Evolutionary conservation across 768 basidiomycete genomes (phyloP), one percentile per base, ranked within the genome.

Genomic region (Russula olivacea): DNA sequence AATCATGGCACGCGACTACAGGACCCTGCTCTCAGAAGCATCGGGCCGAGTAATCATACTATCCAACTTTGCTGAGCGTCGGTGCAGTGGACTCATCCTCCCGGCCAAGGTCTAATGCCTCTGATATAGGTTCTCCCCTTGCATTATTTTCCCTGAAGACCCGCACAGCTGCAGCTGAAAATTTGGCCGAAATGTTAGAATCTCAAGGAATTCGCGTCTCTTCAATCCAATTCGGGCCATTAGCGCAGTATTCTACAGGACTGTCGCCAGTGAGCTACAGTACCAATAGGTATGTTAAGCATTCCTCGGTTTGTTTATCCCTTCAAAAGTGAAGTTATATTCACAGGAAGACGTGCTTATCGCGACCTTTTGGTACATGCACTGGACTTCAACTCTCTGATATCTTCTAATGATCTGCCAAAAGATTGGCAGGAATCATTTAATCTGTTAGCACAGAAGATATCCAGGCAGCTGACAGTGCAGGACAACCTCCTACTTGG

Each of bases 1-100:
- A 19, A 58, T 69, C 48, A 64, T 73, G 61, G 66, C 71, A 25
- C 61, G 68, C 12, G 72, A 71, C 58, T 75, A 74, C 67, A 58
- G 66, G 48, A 55, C 66, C 25, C 5, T 72, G 66, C 72, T 75
- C 52, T 50, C 61, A 41, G 63, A 69, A 48, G 68, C 72, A 28
- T 66, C 72, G n/a, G 74, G 73, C 30, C 66, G 74, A 49, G 67
- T 75, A 4, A 68, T 74, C 41, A 56, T 74, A 32, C 52, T 73
- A 45, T 61, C 70, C n/a, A 61, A 60, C 43, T 69, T 70, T 63
- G 23, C 57, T 30, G 60, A 68, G 32, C 43, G 61, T 68, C 23
- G 21, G 61, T 52, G 19, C 15, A 15, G 10, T 59, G 25, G 25
- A 12, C 43, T 19, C 40, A 5, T 38, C 41, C 47, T 47, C 21